These are phyloP conservation scores for Parastagonospora nodorum DNA, from an alignment of 2,329 filamentous ascomycete genomes.

Conservation along the genomic window DNA sequence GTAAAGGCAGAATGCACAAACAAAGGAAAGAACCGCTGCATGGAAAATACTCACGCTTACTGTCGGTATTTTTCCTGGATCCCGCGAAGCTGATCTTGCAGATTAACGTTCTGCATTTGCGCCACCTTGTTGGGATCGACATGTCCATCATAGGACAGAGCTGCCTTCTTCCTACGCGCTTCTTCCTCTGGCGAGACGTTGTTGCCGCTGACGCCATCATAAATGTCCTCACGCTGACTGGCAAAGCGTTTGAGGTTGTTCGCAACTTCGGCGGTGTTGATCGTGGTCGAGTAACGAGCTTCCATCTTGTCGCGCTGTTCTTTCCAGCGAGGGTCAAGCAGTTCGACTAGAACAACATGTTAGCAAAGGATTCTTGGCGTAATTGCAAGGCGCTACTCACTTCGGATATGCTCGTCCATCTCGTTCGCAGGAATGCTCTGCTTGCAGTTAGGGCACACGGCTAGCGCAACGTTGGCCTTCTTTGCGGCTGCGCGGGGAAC, in stretches of 20 bases:
- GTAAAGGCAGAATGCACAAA: not conserved
- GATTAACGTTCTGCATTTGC: conserved; percentile 65
- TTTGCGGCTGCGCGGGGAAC: conserved; percentile 81
- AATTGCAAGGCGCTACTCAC: conserved; percentile 51
- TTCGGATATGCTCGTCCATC: conserved; percentile 90
- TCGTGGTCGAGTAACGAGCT: conserved; percentile 81
- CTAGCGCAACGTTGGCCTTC: conserved; percentile 67
- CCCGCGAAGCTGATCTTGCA: conserved; percentile 82
- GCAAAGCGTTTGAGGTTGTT: conserved; percentile 95
- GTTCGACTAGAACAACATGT: conserved; percentile 66
- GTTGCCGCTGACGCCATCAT: conserved; percentile 73
- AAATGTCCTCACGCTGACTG: conserved; percentile 84
- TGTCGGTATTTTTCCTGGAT: conserved; percentile 62
- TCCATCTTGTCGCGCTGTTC: conserved; percentile 92
- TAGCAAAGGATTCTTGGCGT: conserved; percentile 34
- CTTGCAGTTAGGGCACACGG: conserved; percentile 89
- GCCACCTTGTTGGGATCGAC: conserved; percentile 62
- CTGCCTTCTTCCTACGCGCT: conserved; percentile 76
- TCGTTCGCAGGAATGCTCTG: conserved; percentile 87
- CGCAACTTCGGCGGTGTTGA: conserved; percentile 84
- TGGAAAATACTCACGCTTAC: not conserved
- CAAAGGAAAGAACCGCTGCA: not conserved
- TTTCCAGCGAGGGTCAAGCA: conserved; percentile 93
- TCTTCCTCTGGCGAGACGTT: conserved; percentile 74
- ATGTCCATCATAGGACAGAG: conserved; percentile 68